Evolutionary conservation across 768 basidiomycete genomes (phyloP).

Genomic region (Candolleomyces aberdarensis): DNA sequence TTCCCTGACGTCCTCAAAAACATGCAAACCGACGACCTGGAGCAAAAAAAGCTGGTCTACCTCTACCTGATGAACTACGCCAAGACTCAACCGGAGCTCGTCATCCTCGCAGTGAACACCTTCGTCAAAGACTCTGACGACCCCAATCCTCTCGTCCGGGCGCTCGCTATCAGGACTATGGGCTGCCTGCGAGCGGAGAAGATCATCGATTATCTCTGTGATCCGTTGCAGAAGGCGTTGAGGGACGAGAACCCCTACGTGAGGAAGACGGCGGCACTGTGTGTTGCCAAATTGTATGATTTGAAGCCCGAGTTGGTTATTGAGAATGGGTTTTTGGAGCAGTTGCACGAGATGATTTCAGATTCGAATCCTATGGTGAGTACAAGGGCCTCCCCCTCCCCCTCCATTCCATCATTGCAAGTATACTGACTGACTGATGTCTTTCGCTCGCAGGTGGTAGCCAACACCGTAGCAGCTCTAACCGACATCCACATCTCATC

Average conservation of each 20-base stretch:
- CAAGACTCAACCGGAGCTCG: constrained; percentile 97
- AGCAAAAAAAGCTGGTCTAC: constrained; percentile 99
- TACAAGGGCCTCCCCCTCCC: constrained; percentile 1
- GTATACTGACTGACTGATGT: constrained; percentile 1
- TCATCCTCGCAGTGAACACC: constrained; percentile 98
- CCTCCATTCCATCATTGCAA: background rate
- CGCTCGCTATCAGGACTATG: constrained; percentile 97
- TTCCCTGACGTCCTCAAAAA: constrained; percentile 99
- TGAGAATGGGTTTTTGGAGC: constrained; percentile 91
- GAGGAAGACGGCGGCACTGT: constrained; percentile 94
- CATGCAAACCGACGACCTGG: constrained; percentile 99
- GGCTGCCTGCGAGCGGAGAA: constrained; percentile 95
- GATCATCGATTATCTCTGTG: constrained; percentile 98
- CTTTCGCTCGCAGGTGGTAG: constrained; percentile 72
- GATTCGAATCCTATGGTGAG: constrained; percentile 96
- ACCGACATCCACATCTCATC: constrained; percentile 86
- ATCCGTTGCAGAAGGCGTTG: constrained; percentile 88
- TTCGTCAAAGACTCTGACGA: constrained; percentile 98
- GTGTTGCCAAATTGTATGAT: constrained; percentile 97
- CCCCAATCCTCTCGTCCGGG: constrained; percentile 93
- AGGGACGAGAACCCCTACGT: constrained; percentile 98
- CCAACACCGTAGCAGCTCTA: constrained; percentile 91
- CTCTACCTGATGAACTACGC: constrained; percentile 99
- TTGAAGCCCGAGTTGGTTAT: constrained; percentile 93
- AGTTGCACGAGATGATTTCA: constrained; percentile 87